Percentiles rank a stretch among this genome's conserved stretches.
phyloP scores from a whole-genome alignment of 2,329 filamentous ascomycete species.

The Exophiala alcalophila region DNA sequence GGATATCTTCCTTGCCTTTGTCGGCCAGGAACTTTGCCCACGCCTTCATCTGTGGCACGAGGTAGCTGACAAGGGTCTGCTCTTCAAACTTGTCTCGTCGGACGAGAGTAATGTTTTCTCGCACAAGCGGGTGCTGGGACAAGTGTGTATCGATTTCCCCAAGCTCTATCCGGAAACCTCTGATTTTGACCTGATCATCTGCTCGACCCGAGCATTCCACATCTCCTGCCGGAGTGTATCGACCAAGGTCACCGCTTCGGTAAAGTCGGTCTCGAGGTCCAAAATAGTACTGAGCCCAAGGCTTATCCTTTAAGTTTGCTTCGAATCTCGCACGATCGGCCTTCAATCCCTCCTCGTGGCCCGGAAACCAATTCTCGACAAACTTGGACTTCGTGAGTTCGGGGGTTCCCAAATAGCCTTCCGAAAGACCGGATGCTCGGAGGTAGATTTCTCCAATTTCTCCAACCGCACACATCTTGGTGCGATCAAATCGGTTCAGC shows the following conservation, averaged over 20 bases:
- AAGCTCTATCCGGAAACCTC: slow-evolving; percentile 92
- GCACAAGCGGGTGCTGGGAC: slow-evolving; percentile 68
- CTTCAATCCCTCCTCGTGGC: slow-evolving; percentile 66
- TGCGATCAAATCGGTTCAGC: slow-evolving; percentile 66
- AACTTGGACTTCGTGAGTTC: slow-evolving; percentile 74
- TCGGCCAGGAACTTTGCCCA: slow-evolving; percentile 68
- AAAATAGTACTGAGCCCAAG: slow-evolving; percentile 75
- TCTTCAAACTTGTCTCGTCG: slow-evolving; percentile 82
- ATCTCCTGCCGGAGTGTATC: slow-evolving; percentile 67
- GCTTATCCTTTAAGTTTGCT: slow-evolving; percentile 54
- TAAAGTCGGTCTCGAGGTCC: slow-evolving; percentile 85
- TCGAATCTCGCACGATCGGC: slow-evolving; percentile 56
- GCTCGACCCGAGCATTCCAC: slow-evolving; percentile 76
- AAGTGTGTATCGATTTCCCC: slow-evolving; percentile 87
- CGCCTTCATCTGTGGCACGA: slow-evolving; percentile 74
- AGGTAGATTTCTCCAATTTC: slow-evolving; percentile 83
- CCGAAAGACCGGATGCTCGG: slow-evolving; percentile 76
- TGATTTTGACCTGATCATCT: slow-evolving; percentile 91
- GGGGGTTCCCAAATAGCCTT: slow-evolving; percentile 67
- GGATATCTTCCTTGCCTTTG: slow-evolving; percentile 53
- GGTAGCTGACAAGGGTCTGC: slow-evolving; percentile 80
- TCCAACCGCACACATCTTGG: slow-evolving; percentile 71
- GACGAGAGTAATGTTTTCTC: slow-evolving; percentile 82
- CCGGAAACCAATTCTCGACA: slow-evolving; percentile 79
- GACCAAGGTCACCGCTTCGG: slow-evolving; percentile 79